Evolutionary conservation across 1,284 basidiomycete species (phyloP).

Genomic region (Gymnopus androsaceus): DNA sequence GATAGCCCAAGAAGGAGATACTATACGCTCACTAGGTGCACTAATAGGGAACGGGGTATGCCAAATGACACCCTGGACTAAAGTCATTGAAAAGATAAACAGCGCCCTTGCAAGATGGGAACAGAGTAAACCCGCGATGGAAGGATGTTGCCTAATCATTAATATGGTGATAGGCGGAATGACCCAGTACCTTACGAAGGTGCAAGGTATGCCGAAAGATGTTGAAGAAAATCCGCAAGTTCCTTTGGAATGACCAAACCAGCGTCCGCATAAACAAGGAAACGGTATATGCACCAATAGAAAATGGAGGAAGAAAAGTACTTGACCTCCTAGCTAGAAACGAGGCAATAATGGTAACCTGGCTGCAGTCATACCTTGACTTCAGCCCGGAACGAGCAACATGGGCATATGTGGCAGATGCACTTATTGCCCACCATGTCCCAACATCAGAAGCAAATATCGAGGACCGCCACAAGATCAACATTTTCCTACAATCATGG

Average conservation of each 20-base stretch:
- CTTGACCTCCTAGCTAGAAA: slow-evolving; percentile 15
- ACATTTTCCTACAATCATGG: slow-evolving; percentile 19
- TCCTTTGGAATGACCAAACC: slow-evolving; percentile 20
- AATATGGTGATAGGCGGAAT: too few species aligned
- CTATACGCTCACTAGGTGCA: too few species aligned
- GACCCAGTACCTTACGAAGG: too few species aligned
- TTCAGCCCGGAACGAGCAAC: neutral
- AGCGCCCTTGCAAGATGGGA: too few species aligned
- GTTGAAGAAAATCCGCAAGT: slow-evolving; percentile 10
- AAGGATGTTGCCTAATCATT: too few species aligned
- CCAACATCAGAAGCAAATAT: neutral
- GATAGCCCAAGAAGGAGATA: too few species aligned
- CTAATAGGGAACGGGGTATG: too few species aligned
- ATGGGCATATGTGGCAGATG: slow-evolving; percentile 15
- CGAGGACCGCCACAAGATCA: neutral
- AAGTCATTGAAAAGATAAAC: too few species aligned
- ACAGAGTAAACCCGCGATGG: too few species aligned
- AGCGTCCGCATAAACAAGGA: slow-evolving; percentile 5
- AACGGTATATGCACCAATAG: neutral
- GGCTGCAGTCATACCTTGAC: slow-evolving; percentile 7
- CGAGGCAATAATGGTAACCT: slow-evolving; percentile 12
- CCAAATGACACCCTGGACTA: too few species aligned
- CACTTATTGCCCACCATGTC: neutral
- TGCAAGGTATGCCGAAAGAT: neutral
- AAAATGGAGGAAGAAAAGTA: slow-evolving; percentile 15